A percentile compares a stretch with the other conserved stretches of the same genome.
Conservation (phyloP, 495 filamentous ascomycete species). For the Xylona heveae region DNA sequence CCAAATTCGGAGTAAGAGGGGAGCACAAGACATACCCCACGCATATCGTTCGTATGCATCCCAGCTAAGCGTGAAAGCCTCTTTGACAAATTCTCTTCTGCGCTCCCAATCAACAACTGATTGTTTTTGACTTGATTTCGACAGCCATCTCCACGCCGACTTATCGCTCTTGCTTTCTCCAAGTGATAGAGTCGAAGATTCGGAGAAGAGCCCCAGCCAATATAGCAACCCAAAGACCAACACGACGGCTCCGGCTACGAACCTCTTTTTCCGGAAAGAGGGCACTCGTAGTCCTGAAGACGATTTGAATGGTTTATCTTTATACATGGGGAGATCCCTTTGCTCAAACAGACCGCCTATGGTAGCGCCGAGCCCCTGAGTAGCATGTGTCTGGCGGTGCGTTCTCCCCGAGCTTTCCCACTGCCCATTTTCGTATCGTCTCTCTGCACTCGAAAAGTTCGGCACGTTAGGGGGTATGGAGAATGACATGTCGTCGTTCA, state of each 20-base stretch:
- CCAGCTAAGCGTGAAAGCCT: slow-evolving; percentile 79
- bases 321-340: slow-evolving; percentile 77
- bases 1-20: slow-evolving; percentile 1
- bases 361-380: slow-evolving; percentile 19
- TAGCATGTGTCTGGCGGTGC: slow-evolving; percentile 23
- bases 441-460: slow-evolving; percentile 45
- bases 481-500: slow-evolving; percentile 38
- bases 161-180: slow-evolving; percentile 1
- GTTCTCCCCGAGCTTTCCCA: slow-evolving; percentile 21
- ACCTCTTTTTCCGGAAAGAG: slow-evolving; percentile 27
- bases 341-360: slow-evolving; percentile 31
- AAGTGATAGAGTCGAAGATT: slow-evolving; percentile 1
- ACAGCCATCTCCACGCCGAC: slow-evolving; percentile 16
- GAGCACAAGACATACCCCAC: slow-evolving; percentile 47
- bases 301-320: slow-evolving; percentile 82
- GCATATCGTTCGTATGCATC: slow-evolving; percentile 81
- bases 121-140: slow-evolving; percentile 14
- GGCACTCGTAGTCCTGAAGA: slow-evolving; percentile 23
- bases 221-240: too few species aligned
- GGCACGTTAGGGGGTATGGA: slow-evolving; percentile 44
- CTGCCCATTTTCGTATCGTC: slow-evolving; percentile 36
- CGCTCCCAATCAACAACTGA: slow-evolving; percentile 42
- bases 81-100: slow-evolving; percentile 67
- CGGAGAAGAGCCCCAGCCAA: slow-evolving; percentile 23
- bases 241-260: slow-evolving; percentile 21